Percentiles rank a stretch among this genome's conserved stretches.
Evolutionary conservation across 805 yeast genomes (phyloP).

Genomic region (Lipomyces sp.): DNA sequence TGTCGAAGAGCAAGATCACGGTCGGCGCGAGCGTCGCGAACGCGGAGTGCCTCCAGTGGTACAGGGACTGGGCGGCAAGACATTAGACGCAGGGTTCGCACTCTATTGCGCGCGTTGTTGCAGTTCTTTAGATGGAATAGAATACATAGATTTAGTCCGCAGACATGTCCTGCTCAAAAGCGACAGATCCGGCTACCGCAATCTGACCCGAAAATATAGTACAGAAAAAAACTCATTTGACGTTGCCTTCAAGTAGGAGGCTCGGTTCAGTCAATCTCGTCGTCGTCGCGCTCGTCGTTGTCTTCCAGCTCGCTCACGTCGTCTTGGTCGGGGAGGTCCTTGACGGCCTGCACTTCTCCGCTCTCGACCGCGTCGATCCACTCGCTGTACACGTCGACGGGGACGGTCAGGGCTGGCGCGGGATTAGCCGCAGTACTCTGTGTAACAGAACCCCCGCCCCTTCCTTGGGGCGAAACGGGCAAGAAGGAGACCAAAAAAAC

Average conservation of each 20-base stretch:
- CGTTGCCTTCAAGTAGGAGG: no score
- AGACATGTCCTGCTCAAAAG: no score
- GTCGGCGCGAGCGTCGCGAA: conserved; percentile 33
- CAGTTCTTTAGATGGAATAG: background rate
- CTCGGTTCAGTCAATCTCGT: no score
- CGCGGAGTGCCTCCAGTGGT: conserved; percentile 29
- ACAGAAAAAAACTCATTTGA: background rate
- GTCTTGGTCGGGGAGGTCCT: conserved; percentile 31
- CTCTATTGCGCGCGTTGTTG: background rate
- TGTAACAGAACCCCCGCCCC: background rate
- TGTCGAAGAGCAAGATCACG: conserved; percentile 21
- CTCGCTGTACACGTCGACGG: conserved; percentile 92
- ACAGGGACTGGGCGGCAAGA: conserved; percentile 25
- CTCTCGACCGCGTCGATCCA: conserved; percentile 98
- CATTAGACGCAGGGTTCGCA: conserved; percentile 7
- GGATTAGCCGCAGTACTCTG: background rate
- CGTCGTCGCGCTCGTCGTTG: conserved; percentile 17
- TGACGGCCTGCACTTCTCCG: conserved; percentile 54
- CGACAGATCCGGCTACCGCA: no score
- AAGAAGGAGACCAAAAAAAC: conserved; percentile 12
- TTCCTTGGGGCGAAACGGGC: background rate
- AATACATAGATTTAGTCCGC: no score
- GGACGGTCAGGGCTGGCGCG: conserved; percentile 57
- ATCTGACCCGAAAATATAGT: background rate
- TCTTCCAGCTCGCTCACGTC: conserved; percentile 32